Evolutionary conservation across 2,329 filamentous ascomycete genomes (phyloP), one percentile per base, ranked within the genome.

Genomic region (Ophiocordyceps camponoti-rufipedis): DNA sequence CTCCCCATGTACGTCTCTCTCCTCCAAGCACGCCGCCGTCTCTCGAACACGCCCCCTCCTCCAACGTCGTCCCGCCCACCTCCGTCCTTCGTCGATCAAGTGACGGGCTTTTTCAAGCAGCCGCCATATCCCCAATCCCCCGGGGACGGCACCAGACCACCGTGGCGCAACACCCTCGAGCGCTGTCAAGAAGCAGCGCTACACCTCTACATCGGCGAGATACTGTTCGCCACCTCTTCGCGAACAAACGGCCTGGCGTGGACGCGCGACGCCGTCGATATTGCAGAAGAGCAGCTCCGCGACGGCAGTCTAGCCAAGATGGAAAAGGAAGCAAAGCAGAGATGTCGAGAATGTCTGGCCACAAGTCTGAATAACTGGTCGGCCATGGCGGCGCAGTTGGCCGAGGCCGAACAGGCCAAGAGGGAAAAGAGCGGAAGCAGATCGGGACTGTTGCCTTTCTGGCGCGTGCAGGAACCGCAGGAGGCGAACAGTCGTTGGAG

Each of bases 171-270:
- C 46, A 57, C 76, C 10, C 67, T 71, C 28, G 77, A 84, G 51
- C 72, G 74, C 35, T 95, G 88, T 61, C 82, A 91, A 52, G 88
- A 95, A 61, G 86, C 87, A 3, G 85, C 78, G 0, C 64, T 95
- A 13, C 87, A 86, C 69, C 73, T 87, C 23, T 91, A 94, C 61
- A 89, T 96, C 50, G 89, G 89, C 48, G 89, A 96, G 64, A 94
- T 96, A 44, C 72, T 96, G 31, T 95, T 83, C 60, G 75, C 85
- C 0, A 74, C 74, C 5, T 53, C 56, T 1, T 63, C 61, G 16
- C 66, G 68, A 44, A 78, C 85, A 43, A 80, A 82, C 49, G 89
- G 87, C 0, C 69, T 95, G 2, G 78, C 79, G 6, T 96, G 89
- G 89, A 94, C 89, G 1, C 76, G 86, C 46, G 85, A 94, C 50